Evolutionary conservation across 2,329 filamentous ascomycete genomes (phyloP), one percentile per base, ranked within the genome.

Genomic region (Chaetomiaceae sp.): DNA sequence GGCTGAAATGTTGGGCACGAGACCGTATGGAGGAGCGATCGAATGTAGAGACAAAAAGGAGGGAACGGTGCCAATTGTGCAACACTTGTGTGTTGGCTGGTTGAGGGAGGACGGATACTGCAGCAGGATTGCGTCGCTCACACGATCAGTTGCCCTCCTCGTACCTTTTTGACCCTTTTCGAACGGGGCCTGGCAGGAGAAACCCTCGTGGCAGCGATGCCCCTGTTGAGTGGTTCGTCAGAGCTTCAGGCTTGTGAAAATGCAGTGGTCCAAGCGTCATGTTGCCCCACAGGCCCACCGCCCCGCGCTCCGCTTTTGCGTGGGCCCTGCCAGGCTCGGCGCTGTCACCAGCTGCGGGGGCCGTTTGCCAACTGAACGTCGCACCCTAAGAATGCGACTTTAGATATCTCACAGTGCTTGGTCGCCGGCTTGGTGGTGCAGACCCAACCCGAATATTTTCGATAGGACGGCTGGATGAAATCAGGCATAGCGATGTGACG

Each of bases 61-160:
- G 22, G 23, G 43, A 17, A 27, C 22, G 34, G 47, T 19, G 27
- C 11, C 17, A 34, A 12, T 27, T 38, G 34, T 17, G 22, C 36
- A 40, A 34, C 14, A 31, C 38, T 48, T 6, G 33, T 29, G 27
- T 43, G 7, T 14, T 17, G 19, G 39, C 19, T 31, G 29, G 9
- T 4, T 1, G 17, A 37, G 39, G 6, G 23, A 23, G 31, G 1
- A 29, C n/a, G n/a, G n/a, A n/a, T n/a, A n/a, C n/a, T n/a, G n/a
- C n/a, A n/a, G n/a, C n/a, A n/a, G n/a, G n/a, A n/a, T n/a, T n/a
- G 27, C 3, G 4, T 38, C 27, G 40, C 54, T 55, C 61, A 60
- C 59, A 59, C 58, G 61, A 63, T 59, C 59, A 58, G 39, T 59
- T 61, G 52, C 59, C 59, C 27, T 47, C 54, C 57, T 54, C 40